These are phyloP conservation scores for Pseudocercospora cruenta DNA, from an alignment of 2,329 filamentous ascomycete genomes.

Conservation along the genomic window DNA sequence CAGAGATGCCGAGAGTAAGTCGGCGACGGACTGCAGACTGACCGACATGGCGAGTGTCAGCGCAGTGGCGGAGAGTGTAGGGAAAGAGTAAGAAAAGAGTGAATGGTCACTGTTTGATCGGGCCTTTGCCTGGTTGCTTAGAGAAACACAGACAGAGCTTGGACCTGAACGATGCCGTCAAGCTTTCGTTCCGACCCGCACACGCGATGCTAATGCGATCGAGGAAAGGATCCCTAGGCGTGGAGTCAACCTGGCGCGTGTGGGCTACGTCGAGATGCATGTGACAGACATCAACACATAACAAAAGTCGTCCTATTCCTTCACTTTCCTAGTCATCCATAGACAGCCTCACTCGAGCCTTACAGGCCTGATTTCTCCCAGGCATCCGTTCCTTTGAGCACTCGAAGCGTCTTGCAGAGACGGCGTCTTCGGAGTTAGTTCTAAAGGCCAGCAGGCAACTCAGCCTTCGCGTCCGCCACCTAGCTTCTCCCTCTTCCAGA, in stretches of 20 bases:
- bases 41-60: slow-evolving; percentile 57
- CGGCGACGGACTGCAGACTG: slow-evolving; percentile 67
- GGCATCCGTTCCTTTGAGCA: not conserved
- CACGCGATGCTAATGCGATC: not conserved
- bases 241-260: not conserved
- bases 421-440: not conserved
- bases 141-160: slow-evolving; percentile 3
- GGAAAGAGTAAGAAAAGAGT: slow-evolving; percentile 3
- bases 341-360: not conserved
- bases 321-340: not conserved
- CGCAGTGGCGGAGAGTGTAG: not conserved
- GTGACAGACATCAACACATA: not conserved
- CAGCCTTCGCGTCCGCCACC: slow-evolving; percentile 15
- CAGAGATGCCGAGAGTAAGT: slow-evolving; percentile 87
- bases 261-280: not conserved
- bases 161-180: not conserved
- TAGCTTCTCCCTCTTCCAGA: not conserved
- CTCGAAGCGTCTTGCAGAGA: not conserved
- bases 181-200: not conserved
- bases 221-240: not conserved
- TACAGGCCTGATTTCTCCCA: not conserved
- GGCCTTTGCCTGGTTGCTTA: not conserved
- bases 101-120: not conserved
- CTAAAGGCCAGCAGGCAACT: slow-evolving; percentile 1
- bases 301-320: not conserved